Evolutionary conservation across 805 yeast species (phyloP).

Genomic region (Saccharomycopsis javanensis): DNA sequence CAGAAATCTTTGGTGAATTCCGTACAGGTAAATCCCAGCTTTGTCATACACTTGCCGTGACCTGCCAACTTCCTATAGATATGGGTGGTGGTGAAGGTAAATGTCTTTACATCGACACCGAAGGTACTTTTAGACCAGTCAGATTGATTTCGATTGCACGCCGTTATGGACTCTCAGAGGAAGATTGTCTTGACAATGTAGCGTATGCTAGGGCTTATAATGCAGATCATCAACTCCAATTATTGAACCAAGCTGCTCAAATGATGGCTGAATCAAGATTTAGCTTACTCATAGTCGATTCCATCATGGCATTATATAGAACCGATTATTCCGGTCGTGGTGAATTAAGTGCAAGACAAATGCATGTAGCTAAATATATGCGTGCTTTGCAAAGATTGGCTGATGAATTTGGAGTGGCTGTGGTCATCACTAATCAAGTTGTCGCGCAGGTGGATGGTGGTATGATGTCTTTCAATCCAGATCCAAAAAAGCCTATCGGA

Average conservation of each 20-base stretch:
- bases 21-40: constrained; percentile 96
- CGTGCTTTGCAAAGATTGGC: constrained; percentile 86
- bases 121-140: constrained; percentile 92
- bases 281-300: constrained; percentile 85
- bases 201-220: constrained; percentile 97
- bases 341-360: constrained; percentile 88
- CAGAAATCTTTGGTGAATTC: constrained; percentile 95
- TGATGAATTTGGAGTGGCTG: constrained; percentile 96
- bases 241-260: constrained; percentile 81
- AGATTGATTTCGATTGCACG: constrained; percentile 83
- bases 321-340: constrained; percentile 95
- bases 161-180: constrained; percentile 84
- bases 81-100: constrained; percentile 99
- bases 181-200: constrained; percentile 91
- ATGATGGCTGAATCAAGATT: constrained; percentile 96
- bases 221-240: constrained; percentile 88
- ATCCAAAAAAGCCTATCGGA: constrained; percentile 97
- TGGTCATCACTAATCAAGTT: constrained; percentile 90
- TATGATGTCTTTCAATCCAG: constrained; percentile 66
- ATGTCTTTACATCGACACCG: constrained; percentile 92
- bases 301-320: constrained; percentile 92
- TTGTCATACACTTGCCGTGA: constrained; percentile 93
- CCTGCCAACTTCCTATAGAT: constrained; percentile 92
- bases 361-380: constrained; percentile 89
- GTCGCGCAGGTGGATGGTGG: constrained; percentile 96